Percentiles rank a stretch among this genome's conserved stretches.
Evolutionary conservation across 1,139 yeast genomes (phyloP).

Genomic region (Blastobotrys illinoisensis): DNA sequence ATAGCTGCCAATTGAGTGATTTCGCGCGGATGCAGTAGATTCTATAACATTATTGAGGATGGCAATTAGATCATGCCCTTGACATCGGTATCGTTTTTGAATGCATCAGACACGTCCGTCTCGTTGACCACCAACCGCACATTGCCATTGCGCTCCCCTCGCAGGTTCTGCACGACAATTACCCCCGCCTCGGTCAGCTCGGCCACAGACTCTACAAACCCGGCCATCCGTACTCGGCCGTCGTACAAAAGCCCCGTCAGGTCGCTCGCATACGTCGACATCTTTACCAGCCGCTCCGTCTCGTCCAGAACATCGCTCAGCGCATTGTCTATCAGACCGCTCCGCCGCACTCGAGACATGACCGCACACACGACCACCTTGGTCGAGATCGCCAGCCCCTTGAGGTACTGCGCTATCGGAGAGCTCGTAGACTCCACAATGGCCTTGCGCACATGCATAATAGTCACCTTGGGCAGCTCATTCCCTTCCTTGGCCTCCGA

Average conservation of each 20-base stretch:
- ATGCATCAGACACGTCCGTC: slow-evolving; percentile 59
- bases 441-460: slow-evolving; percentile 69
- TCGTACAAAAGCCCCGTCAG: slow-evolving; percentile 19
- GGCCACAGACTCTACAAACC: slow-evolving; percentile 50
- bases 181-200: slow-evolving; percentile 79
- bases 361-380: slow-evolving; percentile 69
- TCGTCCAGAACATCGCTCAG: slow-evolving; percentile 80
- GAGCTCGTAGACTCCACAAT: slow-evolving; percentile 74
- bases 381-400: slow-evolving; percentile 58
- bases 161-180: slow-evolving; percentile 56
- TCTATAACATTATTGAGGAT: too few species aligned
- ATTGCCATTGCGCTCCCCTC: slow-evolving; percentile 61
- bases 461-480: slow-evolving; percentile 48
- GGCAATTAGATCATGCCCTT: slow-evolving; percentile 31
- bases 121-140: slow-evolving; percentile 63
- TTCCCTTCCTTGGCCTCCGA: slow-evolving; percentile 23
- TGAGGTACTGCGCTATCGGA: slow-evolving; percentile 57
- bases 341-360: slow-evolving; percentile 57
- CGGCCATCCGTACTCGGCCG: slow-evolving; percentile 32
- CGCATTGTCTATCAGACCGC: slow-evolving; percentile 65
- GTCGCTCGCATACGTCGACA: slow-evolving; percentile 25
- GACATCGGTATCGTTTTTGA: slow-evolving; percentile 49
- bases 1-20: neutral
- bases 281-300: slow-evolving; percentile 45
- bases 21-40: too few species aligned